Conservation (phyloP, 1,139 yeast genomes). For the Lodderomyces orthopsilosis region DNA sequence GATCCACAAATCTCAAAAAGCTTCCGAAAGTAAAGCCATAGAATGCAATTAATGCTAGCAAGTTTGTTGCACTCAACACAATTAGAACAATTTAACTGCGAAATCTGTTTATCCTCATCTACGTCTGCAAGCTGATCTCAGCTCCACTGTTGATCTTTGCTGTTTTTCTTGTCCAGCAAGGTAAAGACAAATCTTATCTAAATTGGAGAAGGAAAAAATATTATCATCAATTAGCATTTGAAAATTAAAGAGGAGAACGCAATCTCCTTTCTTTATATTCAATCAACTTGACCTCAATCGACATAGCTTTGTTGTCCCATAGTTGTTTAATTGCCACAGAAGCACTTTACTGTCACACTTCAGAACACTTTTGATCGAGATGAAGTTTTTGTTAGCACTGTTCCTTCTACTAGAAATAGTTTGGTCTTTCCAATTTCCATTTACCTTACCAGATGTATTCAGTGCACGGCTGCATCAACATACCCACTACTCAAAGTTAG, state of each 20-base stretch:
- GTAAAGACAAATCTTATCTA: background rate
- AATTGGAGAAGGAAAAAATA: background rate
- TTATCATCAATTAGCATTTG: background rate
- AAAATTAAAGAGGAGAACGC: background rate
- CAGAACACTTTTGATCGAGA: background rate
- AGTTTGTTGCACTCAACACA: too few species aligned
- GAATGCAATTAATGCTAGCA: too few species aligned
- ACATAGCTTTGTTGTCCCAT: too few species aligned
- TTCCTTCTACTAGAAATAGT: conserved; percentile 2
- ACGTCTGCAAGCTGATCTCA: too few species aligned
- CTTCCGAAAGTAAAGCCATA: too few species aligned
- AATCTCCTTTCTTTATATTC: too few species aligned
- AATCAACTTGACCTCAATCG: too few species aligned
- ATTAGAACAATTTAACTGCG: too few species aligned
- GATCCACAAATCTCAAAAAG: too few species aligned
- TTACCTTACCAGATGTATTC: conserved; percentile 5
- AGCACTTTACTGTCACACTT: too few species aligned
- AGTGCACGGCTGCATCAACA: background rate
- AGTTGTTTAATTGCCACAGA: too few species aligned
- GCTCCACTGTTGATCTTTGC: background rate
- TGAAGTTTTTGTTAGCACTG: background rate
- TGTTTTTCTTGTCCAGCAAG: background rate
- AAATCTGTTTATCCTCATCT: too few species aligned
- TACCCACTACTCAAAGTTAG: conserved; percentile 18
- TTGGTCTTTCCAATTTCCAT: conserved; percentile 13